Evolutionary conservation across 257 asterid genomes (phyloP).

Genomic region (Leptodermis oblonga): DNA sequence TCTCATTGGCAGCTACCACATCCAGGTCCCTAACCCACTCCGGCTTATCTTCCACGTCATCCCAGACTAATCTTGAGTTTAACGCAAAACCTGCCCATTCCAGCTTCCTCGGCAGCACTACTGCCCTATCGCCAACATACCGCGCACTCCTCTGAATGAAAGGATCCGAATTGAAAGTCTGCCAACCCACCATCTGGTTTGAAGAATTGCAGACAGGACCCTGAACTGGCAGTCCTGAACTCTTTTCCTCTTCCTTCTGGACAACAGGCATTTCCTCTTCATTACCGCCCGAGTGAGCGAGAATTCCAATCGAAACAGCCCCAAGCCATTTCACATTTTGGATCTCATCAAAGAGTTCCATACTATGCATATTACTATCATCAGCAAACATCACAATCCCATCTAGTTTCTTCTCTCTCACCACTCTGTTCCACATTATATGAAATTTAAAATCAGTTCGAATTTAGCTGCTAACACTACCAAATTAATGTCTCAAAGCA

Average conservation of each 20-base stretch:
- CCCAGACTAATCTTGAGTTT: slow-evolving; percentile 86
- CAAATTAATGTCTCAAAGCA: not conserved
- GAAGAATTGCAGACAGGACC: slow-evolving; percentile 96
- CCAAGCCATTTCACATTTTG: slow-evolving; percentile 91
- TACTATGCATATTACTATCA: slow-evolving; percentile 93
- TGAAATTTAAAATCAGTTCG: slow-evolving; percentile 2
- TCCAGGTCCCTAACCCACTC: slow-evolving; percentile 79
- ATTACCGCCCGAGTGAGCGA: slow-evolving; percentile 60
- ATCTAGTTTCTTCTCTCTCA: slow-evolving; percentile 68
- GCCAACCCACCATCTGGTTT: slow-evolving; percentile 82
- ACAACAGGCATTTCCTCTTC: slow-evolving; percentile 35
- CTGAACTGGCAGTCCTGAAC: slow-evolving; percentile 61
- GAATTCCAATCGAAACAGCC: slow-evolving; percentile 80
- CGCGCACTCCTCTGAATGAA: slow-evolving; percentile 58
- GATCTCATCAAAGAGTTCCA: slow-evolving; percentile 94
- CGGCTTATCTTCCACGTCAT: slow-evolving; percentile 59
- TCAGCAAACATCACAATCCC: slow-evolving; percentile 92
- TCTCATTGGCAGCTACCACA: slow-evolving; percentile 40
- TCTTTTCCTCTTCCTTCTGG: slow-evolving; percentile 46
- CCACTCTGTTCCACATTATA: slow-evolving; percentile 43
- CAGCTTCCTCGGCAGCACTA: slow-evolving; percentile 78
- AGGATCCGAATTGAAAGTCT: slow-evolving; percentile 49
- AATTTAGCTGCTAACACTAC: not conserved
- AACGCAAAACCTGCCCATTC: slow-evolving; percentile 95
- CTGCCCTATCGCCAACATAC: slow-evolving; percentile 77